Percentiles rank a stretch among this genome's conserved stretches.
These are phyloP conservation scores for Yamadazyma atmosphaerica DNA, from an alignment of 1,139 yeast genomes.

Conservation along the genomic window DNA sequence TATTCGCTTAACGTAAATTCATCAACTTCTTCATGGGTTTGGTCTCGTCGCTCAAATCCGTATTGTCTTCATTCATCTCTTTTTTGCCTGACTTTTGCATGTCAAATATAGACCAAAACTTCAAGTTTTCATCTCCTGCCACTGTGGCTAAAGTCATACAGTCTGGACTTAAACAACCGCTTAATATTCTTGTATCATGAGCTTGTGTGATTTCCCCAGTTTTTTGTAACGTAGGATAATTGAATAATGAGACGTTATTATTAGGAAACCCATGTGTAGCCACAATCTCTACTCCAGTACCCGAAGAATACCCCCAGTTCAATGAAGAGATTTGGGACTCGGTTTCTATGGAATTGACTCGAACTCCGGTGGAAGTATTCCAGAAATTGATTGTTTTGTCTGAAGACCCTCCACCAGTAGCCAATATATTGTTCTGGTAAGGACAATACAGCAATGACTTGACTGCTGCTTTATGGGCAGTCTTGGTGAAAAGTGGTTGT, in stretches of 20 bases:
- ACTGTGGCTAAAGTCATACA: conserved; percentile 88
- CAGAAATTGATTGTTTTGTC: conserved; percentile 92
- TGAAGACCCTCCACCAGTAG: conserved; percentile 95
- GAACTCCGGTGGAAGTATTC: conserved; percentile 90
- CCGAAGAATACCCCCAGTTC: conserved; percentile 81
- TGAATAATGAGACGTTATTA: conserved; percentile 79
- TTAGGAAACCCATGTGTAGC: conserved; percentile 95
- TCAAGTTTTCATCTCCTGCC: conserved; percentile 94
- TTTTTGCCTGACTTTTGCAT: conserved; percentile 33
- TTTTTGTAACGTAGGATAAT: conserved; percentile 82
- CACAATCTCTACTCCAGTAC: conserved; percentile 79
- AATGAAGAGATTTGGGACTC: conserved; percentile 93
- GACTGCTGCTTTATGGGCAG: conserved; percentile 89
- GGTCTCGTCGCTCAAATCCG: conserved; percentile 17
- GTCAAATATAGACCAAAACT: conserved; percentile 93
- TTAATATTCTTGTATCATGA: conserved; percentile 86
- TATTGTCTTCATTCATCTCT: conserved; percentile 40
- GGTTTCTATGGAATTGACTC: conserved; percentile 84
- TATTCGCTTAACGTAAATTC: conserved; percentile 22
- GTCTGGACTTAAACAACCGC: conserved; percentile 87
- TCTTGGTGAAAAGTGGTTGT: conserved; percentile 72
- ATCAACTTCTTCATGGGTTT: conserved; percentile 26
- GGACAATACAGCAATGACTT: conserved; percentile 98
- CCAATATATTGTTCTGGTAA: conserved; percentile 74
- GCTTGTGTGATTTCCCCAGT: conserved; percentile 87